phyloP scores from a whole-genome alignment of 164 flowering plant species.

The Berberis vulgaris region DNA sequence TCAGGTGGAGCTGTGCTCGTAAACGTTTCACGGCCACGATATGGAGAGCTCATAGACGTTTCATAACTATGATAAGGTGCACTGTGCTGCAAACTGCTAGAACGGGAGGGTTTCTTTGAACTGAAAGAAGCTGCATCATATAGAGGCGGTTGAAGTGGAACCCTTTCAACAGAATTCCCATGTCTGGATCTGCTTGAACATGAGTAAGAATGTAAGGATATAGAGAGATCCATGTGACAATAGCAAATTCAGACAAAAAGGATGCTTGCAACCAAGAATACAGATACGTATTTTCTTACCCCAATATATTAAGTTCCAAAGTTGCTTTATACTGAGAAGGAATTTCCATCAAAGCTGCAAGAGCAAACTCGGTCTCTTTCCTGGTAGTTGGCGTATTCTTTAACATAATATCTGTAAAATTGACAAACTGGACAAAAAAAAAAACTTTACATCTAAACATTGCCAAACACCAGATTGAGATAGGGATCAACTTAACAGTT shows the following conservation, averaged over 20 bases:
- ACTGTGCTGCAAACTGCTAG: conserved; percentile 39
- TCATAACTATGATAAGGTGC: conserved; percentile 24
- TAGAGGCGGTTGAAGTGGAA: conserved; percentile 78
- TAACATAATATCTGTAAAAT: conserved; percentile 70
- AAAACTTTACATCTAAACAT: neutral
- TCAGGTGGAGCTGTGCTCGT: conserved; percentile 41
- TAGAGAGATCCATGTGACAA: neutral
- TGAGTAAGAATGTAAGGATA: neutral
- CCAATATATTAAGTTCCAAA: conserved; percentile 47
- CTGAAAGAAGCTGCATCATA: conserved; percentile 24
- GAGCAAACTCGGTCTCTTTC: conserved; percentile 71
- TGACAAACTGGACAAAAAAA: conserved; percentile 51
- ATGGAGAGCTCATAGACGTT: conserved; percentile 1
- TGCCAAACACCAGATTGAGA: neutral
- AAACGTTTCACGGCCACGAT: conserved; percentile 9
- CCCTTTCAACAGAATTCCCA: conserved; percentile 39
- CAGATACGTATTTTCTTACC: conserved; percentile 26
- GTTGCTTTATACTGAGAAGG: conserved; percentile 80
- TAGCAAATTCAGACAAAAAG: neutral
- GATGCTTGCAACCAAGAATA: neutral
- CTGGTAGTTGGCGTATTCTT: conserved; percentile 36
- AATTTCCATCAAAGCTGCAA: conserved; percentile 73
- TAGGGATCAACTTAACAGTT: neutral
- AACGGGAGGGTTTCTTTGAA: conserved; percentile 34
- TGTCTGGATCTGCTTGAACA: conserved; percentile 31